Conservation (phyloP, 441 rosid genomes). For the Geranium incanum region DNA sequence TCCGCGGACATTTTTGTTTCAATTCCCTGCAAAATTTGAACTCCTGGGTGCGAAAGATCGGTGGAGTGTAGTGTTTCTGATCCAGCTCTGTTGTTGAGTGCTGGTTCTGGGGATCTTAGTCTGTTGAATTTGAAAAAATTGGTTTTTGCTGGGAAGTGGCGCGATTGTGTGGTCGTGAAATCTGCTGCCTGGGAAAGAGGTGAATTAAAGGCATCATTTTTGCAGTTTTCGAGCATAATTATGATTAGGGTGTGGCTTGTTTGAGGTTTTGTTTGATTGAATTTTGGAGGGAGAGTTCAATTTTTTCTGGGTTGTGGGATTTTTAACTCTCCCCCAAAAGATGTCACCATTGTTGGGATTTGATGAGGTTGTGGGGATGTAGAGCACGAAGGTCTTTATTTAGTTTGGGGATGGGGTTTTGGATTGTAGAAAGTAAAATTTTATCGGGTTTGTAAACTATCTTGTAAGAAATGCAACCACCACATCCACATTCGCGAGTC, state of each 20-base stretch:
- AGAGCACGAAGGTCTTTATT: conserved; percentile 19
- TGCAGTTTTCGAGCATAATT: background rate
- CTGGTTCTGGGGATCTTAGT: background rate
- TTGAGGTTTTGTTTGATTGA: background rate
- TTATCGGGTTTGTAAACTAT: conserved; percentile 4
- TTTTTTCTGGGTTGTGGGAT: conserved; percentile 1
- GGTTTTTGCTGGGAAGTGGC: conserved; percentile 7
- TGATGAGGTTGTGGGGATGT: conserved; percentile 16
- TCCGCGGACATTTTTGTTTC: background rate
- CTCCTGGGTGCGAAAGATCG: background rate
- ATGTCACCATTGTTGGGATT: conserved; percentile 19
- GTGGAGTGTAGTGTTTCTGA: background rate
- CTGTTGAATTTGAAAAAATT: conserved; percentile 13
- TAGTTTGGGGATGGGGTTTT: conserved; percentile 13
- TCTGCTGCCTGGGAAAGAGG: background rate
- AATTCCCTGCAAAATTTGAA: conserved; percentile 13
- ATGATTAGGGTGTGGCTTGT: conserved; percentile 16
- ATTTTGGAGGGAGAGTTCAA: conserved; percentile 16
- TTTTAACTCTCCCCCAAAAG: background rate
- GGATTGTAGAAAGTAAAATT: conserved; percentile 19
- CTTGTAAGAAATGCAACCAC: conserved; percentile 62
- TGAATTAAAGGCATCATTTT: background rate
- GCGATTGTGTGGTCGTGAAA: background rate
- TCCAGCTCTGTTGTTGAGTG: background rate
- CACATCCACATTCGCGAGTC: conserved; percentile 53